Base-by-base conservation (phyloP, 1,139 yeast genomes). In the Candida anutae region DNA sequence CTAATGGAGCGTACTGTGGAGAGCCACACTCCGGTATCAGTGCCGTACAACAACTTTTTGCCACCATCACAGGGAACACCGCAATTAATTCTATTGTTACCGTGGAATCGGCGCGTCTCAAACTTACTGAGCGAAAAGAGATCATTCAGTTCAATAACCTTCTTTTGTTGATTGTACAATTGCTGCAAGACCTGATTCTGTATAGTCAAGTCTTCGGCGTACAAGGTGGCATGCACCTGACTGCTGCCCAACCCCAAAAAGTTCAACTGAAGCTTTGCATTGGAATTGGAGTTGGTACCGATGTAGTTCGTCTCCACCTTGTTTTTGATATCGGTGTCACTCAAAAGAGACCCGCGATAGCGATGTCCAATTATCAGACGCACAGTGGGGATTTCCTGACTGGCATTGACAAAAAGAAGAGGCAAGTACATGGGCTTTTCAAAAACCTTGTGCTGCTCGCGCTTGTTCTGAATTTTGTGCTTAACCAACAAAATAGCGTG, bases 11-110 rank as follows among this genome's bases (percentile, higher is more conserved):
- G 48, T 23, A 69, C 73, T 0, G 82, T 74, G 26, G 93, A 77
- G 26, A 85, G 75, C 69, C 83, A 93, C 5, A 90, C 77, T 6
- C 98, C 98, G 3, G 79, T 71, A 48, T 87, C 95, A 0, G 97
- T 87, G 27, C 97, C 97, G 46, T 84, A 88, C 26, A 90, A 55
- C 40, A 88, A 58, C 52, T 88, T 84, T 39, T 94, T 74, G 15
- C 98, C 97, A 32, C 96, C 96, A 47, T 90, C 95, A 50, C 88
- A 80, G 18, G 96, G 94, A 21, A 84, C 88, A 16, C 90, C 93
- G 61, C 97, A 87, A 46, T 84, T 87, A 41, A 90, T 85, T 38
- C 80, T 75, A 37, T 64, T 64, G 47, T 84, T 83, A 15, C 79
- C 77, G 26, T 63, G 61, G 53, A 88, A 88, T 46, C 78, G 74